Evolutionary conservation across 2,329 filamentous ascomycete species (phyloP), one percentile per base, ranked within the genome.

Genomic region (Chaetoscypha palmicola): DNA sequence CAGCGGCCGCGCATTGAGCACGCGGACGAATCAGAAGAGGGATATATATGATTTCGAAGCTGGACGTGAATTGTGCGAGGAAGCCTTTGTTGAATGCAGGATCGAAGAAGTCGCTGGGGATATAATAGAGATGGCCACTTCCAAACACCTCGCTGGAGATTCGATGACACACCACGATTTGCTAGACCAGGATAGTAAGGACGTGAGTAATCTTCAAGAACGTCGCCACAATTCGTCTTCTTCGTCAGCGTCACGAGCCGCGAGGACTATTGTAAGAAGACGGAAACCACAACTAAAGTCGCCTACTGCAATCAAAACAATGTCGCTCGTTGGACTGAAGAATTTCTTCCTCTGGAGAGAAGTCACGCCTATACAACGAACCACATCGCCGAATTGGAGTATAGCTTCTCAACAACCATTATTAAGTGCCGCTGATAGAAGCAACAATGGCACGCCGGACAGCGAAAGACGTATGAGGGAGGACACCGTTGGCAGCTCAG

Each of bases 321-420:
- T 62, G 57, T 60, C 58, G 43, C 36, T 62, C 20, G 58, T 60
- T 11, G 55, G 44, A 3, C 30, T 62, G 1, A 62, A 62, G 41
- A 61, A 59, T 23, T 32, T 62, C 14, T 62, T 62, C 47, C 60
- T 60, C 41, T 32, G 40, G 11, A 38, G 51, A 41, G 53, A 50
- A 2, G 31, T 54, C 12, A 52, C 46, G 19, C 49, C 52, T 7
- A 20, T 54, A 26, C 49, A 51, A 3, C 39, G 16, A 5, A 46
- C 40, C 4, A 33, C n/a, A 41, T 8, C 30, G 31, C 16, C 19
- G 37, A 20, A 20, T 34, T 26, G 22, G 19, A 22, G 4, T 33
- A 26, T 33, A 30, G 16, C 9, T 19, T 3, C 32, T 10, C 10
- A 16, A n/a, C n/a, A 34, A 34, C 32, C 32, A 8, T 17, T 34